Evolutionary conservation across 2,329 filamentous ascomycete species (phyloP).

Genomic region (Penicillium frequentans): DNA sequence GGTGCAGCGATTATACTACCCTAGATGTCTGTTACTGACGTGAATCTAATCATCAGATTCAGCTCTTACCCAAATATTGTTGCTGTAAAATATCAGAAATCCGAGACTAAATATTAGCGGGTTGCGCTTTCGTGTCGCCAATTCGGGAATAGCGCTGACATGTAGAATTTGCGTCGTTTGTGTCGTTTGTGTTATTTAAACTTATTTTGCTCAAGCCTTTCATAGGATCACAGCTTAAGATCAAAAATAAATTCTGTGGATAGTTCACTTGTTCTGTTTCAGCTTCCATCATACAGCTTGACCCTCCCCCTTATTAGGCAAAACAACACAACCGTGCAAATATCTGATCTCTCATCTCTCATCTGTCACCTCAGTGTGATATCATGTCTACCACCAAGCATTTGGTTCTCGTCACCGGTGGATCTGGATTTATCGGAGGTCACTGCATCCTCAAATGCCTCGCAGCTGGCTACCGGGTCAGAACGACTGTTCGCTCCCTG

Average conservation of each 20-base stretch:
- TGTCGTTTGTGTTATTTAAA: not conserved
- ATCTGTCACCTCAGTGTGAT: no score
- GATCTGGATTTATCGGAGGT: conserved; percentile 8
- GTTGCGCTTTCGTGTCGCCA: not conserved
- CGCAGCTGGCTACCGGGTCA: conserved; percentile 5
- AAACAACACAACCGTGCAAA: not conserved
- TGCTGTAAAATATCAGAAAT: not conserved
- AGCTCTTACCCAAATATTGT: not conserved
- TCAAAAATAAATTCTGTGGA: not conserved
- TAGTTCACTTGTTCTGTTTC: not conserved
- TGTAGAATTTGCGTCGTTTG: not conserved
- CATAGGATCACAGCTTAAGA: not conserved
- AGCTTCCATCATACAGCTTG: no score
- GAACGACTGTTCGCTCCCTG: conserved; percentile 5
- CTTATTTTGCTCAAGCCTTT: not conserved
- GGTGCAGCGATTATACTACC: not conserved
- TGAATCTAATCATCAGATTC: not conserved
- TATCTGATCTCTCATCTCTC: not conserved
- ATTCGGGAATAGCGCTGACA: not conserved
- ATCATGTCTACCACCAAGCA: not conserved
- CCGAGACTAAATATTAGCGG: not conserved
- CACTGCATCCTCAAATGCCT: conserved; percentile 8
- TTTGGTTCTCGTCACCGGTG: conserved; percentile 7
- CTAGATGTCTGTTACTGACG: not conserved
- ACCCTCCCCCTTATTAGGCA: not conserved